Percentiles rank a stretch among this genome's conserved stretches.
Evolutionary conservation across 345 rosid species (phyloP).

Genomic region (Laguncularia racemosa): DNA sequence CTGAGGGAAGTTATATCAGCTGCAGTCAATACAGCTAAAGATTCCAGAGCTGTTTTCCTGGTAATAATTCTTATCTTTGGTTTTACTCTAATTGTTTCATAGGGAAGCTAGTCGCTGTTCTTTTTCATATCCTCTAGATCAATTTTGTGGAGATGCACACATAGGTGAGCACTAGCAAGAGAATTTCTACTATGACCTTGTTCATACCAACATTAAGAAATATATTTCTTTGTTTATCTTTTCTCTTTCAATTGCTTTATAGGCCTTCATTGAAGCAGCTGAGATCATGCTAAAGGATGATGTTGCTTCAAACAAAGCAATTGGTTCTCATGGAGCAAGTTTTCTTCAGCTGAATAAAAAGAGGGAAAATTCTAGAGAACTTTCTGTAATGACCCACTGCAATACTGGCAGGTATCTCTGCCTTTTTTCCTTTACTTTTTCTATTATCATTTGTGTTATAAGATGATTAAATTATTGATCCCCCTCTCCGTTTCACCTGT

Average conservation of each 20-base stretch:
- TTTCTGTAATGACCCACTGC: constrained; percentile 88
- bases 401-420: constrained; percentile 79
- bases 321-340: constrained; percentile 66
- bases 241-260: not conserved
- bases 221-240: not conserved
- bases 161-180: too few relatives aligned
- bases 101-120: too few relatives aligned
- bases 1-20: constrained; percentile 52
- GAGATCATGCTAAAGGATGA: constrained; percentile 83
- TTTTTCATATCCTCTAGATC: too few relatives aligned
- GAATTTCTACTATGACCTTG: not conserved
- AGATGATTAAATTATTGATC: not conserved
- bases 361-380: constrained; percentile 20
- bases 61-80: constrained; percentile 16
- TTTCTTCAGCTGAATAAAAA: constrained; percentile 40
- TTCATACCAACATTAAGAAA: not conserved
- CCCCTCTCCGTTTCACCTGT: not conserved
- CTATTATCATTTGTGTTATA: not conserved
- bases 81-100: not conserved
- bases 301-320: constrained; percentile 85
- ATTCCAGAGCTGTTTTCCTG: constrained; percentile 45
- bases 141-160: too few relatives aligned
- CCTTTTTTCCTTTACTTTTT: not conserved
- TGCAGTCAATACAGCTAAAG: constrained; percentile 32
- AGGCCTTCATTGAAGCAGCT: constrained; percentile 78